Conservation (phyloP, 2,329 filamentous ascomycete species). For the Drechmeria coniospora region DNA sequence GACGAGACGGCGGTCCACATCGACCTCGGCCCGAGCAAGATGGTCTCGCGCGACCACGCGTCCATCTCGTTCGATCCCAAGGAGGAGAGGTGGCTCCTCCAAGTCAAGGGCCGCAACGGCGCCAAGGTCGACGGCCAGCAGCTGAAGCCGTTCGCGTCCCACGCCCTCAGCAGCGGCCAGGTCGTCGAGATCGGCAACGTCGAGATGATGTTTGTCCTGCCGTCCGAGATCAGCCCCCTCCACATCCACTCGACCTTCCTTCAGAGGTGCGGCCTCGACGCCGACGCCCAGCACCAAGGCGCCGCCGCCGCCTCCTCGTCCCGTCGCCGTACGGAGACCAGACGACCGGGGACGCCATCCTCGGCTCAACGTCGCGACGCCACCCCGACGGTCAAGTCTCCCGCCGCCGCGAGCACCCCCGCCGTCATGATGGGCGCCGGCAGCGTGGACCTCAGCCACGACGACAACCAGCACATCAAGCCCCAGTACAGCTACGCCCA, state of each 20-base stretch:
- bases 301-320: conserved; percentile 19
- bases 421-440: conserved; percentile 24
- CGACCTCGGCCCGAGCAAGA: conserved; percentile 73
- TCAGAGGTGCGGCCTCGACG: conserved; percentile 45
- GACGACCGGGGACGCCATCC: conserved; percentile 44
- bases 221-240: conserved; percentile 51
- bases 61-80: conserved; percentile 57
- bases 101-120: conserved; percentile 83
- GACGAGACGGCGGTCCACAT: conserved; percentile 54
- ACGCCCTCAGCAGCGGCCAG: conserved; percentile 65
- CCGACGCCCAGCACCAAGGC: conserved; percentile 14
- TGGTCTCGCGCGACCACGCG: conserved; percentile 64
- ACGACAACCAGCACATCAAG: conserved; percentile 80
- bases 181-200: conserved; percentile 84
- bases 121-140: conserved; percentile 65
- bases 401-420: conserved; percentile 17
- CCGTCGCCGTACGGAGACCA: conserved; percentile 41
- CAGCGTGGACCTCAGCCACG: conserved; percentile 62
- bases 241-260: conserved; percentile 55
- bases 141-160: conserved; percentile 50
- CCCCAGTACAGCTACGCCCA: conserved; percentile 93
- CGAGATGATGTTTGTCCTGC: conserved; percentile 98
- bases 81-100: conserved; percentile 62
- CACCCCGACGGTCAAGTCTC: conserved; percentile 13
- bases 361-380: conserved; percentile 21